Base-by-base conservation (phyloP, 176 grass and related monocot species). In the Raddia guianensis region DNA sequence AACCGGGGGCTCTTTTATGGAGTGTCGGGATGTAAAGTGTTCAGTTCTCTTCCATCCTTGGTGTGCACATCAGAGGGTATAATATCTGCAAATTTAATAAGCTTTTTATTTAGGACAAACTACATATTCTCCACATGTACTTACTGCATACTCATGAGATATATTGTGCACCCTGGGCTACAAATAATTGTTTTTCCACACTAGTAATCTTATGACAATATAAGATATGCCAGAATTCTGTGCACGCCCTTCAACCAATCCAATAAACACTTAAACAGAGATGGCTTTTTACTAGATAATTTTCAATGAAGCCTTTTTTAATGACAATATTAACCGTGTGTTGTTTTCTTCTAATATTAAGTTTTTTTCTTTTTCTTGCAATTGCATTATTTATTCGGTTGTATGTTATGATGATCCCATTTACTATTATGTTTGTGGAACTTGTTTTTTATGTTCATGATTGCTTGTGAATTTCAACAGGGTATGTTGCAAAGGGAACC, bases 41-140 rank as follows among this genome's bases (percentile, higher is more conserved):
- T 87, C 50, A 9, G 75, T 86, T 49, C 37, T 82, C 70, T 98
- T 98, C 93, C 95, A 98, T 93, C 86, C 95, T 75, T 98, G 95
- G 95, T 98, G 95, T 86, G 95, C 90, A 16, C 92, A 95, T 71
- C 86, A 84, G 78, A 89, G 82, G 95, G 95, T 98, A 91, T 84
- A 27, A 13, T 51, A 70, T 74, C 15, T 79, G 63, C 49, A 60
- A 15, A 54, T 82, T 40, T 43, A 15, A 50, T 66, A 56, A 58
- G 33, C 8, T 49, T 63, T 80, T 68, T 3, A 1, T 40, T 65
- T 66, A 50, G 61, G 15, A 50, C n/a, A 67, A 10, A 20, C 11
- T 60, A 52, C 50, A 76, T 62, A 20, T 81, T 62, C 57, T 79
- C 49, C 50, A 74, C 32, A 68, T 70, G 14, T 66, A 53, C 33